Base-by-base conservation (phyloP, 148 eudicot species). In the Fagopyrum tataricum region DNA sequence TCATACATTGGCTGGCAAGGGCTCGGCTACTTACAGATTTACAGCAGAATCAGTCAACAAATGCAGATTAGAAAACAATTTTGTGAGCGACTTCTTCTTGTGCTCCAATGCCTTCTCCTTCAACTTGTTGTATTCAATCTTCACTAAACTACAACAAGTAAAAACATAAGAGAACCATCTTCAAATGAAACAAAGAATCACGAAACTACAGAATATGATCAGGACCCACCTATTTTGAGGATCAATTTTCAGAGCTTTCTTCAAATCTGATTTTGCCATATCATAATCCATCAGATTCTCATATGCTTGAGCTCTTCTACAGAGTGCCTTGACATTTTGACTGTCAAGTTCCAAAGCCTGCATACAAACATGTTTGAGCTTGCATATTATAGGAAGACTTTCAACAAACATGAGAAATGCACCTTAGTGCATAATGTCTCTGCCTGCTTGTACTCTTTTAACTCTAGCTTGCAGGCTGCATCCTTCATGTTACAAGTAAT, bases 141-240 rank as follows among this genome's bases (percentile, higher is more conserved):
- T n/a, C n/a, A n/a, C n/a, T n/a, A n/a, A n/a, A n/a, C n/a, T n/a
- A n/a, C n/a, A n/a, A n/a, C n/a, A 31, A 31, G 39, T 59, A 9
- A 14, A 59, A 59, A 14, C 67, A 24, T 61, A 17, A 24, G n/a
- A 15, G 24, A 6, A 11, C 24, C 41, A 61, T 61, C 39, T 61
- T 61, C 13, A 61, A 17, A 24, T 14, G 69, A 39, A 21, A 64
- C 41, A 61, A 61, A 37, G 69, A 20, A 56, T 6, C 69, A 31
- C n/a, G 13, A 37, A 18, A 13, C 5, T 64, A 61, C 17, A 26
- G 40, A 13, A 24, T 61, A 61, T 24, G 24, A 41, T n/a, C n/a
- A n/a, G n/a, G n/a, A n/a, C n/a, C n/a, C 61, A 89, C 99, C 97
- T 89, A 82, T 96, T 96, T 49, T 86, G 73, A 23, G 99, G 97